Evolutionary conservation across 106 monocot species (phyloP).

Genomic region (Ottelia alismoides): DNA sequence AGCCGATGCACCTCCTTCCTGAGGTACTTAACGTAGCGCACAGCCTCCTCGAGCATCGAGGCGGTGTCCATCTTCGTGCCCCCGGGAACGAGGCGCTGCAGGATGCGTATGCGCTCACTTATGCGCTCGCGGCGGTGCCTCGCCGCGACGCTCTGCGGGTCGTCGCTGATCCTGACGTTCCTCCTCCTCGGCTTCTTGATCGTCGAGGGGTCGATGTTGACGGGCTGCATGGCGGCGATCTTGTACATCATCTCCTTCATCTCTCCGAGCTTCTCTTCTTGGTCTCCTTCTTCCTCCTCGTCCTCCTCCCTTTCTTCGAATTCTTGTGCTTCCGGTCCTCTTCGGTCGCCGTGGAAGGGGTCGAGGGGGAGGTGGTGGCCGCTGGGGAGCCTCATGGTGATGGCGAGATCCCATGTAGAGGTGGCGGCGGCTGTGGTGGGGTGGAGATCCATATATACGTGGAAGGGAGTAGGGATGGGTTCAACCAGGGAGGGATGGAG

Average conservation of each 20-base stretch:
- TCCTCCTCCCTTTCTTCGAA: too few species aligned
- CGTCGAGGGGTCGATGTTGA: constrained; percentile 46
- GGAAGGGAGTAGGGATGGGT: too few species aligned
- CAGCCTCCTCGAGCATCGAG: constrained; percentile 54
- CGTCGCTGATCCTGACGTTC: constrained; percentile 53
- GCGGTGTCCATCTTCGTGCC: constrained; percentile 65
- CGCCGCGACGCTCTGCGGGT: constrained; percentile 55
- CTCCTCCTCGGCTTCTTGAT: constrained; percentile 41
- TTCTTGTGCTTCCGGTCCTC: too few species aligned
- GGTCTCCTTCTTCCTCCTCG: constrained; percentile 4
- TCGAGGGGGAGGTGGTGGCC: too few species aligned
- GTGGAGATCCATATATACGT: too few species aligned
- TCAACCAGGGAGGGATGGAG: too few species aligned
- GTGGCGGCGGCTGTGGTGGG: too few species aligned
- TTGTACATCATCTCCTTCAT: constrained; percentile 73
- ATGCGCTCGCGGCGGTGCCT: constrained; percentile 43
- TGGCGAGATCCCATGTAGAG: too few species aligned
- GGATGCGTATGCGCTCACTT: constrained; percentile 46
- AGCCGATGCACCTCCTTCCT: background rate
- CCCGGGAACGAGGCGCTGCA: constrained; percentile 45
- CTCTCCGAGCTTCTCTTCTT: constrained; percentile 28
- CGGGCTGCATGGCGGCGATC: constrained; percentile 59
- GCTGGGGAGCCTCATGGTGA: too few species aligned
- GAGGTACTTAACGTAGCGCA: constrained; percentile 48
- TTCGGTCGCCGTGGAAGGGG: too few species aligned